A percentile compares a stretch with the other conserved stretches of the same genome.
Evolutionary conservation across 345 rosid species (phyloP).

Genomic region (Corchorus olitorius): DNA sequence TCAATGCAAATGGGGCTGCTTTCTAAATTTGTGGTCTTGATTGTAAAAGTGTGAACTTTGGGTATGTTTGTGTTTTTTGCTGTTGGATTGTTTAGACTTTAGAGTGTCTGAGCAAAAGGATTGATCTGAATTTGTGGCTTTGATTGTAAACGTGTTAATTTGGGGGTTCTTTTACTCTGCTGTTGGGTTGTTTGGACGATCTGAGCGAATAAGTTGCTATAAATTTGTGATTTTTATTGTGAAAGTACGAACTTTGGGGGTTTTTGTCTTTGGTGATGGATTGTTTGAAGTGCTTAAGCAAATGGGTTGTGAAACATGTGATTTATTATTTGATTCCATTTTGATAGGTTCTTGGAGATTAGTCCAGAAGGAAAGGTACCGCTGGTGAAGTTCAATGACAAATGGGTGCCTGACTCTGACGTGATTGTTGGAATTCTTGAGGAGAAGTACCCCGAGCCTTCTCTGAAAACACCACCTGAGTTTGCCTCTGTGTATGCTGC

Average conservation of each 20-base stretch:
- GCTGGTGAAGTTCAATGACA: conserved; percentile 66
- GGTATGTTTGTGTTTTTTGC: background rate
- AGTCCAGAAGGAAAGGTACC: conserved; percentile 90
- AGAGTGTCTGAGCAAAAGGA: conserved; percentile 18
- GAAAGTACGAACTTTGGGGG: background rate
- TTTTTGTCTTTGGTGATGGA: background rate
- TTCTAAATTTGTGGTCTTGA: background rate
- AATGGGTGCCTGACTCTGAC: conserved; percentile 91
- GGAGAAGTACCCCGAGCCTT: conserved; percentile 79
- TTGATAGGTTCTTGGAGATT: conserved; percentile 71
- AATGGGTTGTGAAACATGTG: conserved; percentile 19
- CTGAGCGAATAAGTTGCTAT: conserved; percentile 18
- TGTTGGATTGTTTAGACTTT: background rate
- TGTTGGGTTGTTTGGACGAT: background rate
- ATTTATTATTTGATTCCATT: background rate
- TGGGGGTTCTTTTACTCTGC: background rate
- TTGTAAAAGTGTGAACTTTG: background rate
- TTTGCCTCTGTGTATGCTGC: conserved; percentile 62
- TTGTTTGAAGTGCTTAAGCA: conserved; percentile 6
- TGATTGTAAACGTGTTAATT: background rate
- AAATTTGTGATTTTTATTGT: background rate
- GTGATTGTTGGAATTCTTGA: conserved; percentile 75
- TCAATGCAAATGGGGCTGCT: background rate
- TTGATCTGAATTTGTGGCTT: conserved; percentile 13
- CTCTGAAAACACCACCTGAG: conserved; percentile 65